phyloP scores from a whole-genome alignment of 768 basidiomycete species.

The Saitozyma podzolica region DNA sequence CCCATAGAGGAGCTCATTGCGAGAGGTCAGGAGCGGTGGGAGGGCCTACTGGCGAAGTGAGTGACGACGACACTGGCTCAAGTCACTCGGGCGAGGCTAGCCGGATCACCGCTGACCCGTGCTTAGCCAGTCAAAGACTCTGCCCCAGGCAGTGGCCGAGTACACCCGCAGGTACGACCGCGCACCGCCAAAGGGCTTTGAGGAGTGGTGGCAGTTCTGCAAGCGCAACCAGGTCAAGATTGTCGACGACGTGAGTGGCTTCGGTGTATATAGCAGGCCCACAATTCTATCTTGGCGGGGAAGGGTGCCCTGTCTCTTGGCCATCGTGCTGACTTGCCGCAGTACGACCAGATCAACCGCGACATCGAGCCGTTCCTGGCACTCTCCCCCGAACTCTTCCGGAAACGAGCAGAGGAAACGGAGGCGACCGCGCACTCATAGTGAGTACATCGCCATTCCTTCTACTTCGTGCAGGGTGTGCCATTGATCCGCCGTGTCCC shows the following conservation, averaged over 20 bases:
- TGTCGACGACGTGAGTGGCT: constrained; percentile 66
- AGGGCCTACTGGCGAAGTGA: constrained; percentile 35
- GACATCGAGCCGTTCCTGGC: constrained; percentile 85
- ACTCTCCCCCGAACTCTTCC: constrained; percentile 59
- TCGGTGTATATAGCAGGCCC: constrained; percentile 52
- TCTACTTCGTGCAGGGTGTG: not conserved
- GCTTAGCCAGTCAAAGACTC: constrained; percentile 70
- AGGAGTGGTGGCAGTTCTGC: constrained; percentile 82
- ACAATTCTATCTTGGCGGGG: not conserved
- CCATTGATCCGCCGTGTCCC: not conserved
- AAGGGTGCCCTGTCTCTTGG: not conserved
- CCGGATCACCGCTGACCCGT: not conserved
- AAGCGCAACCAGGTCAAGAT: constrained; percentile 70
- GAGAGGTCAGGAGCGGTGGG: constrained; percentile 38
- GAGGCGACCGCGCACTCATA: constrained; percentile 33
- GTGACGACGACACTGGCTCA: constrained; percentile 5
- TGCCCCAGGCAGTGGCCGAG: constrained; percentile 74
- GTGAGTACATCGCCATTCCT: constrained; percentile 15
- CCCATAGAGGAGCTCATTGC: constrained; percentile 46
- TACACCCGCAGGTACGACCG: constrained; percentile 75
- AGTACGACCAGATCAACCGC: constrained; percentile 50
- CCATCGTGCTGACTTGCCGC: not conserved
- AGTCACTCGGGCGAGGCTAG: not conserved
- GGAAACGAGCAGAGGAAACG: constrained; percentile 29
- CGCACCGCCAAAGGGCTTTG: constrained; percentile 84